Evolutionary conservation across 495 filamentous ascomycete genomes (phyloP), one percentile per base, ranked within the genome.

Genomic region (Hypoxylon rickii): DNA sequence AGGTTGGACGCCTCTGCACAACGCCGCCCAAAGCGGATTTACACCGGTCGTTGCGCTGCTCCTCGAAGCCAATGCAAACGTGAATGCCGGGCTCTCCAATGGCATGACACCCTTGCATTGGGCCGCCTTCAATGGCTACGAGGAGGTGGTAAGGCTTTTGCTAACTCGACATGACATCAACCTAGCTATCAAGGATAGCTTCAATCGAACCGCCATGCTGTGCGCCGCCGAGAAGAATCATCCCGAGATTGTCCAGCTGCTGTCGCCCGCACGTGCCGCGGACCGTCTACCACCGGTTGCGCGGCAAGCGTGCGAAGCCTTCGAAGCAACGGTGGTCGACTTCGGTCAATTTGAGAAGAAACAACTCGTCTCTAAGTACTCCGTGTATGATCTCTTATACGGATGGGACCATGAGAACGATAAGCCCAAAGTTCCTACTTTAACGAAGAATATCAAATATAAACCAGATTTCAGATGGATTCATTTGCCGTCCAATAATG

Each of bases 391-490:
- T 24, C 55, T 87, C 22, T 66, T 89, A 0, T 89, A 87, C 61
- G 86, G 80, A 6, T 74, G 77, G 34, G 84, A 87, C 54, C 37
- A 70, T 8, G 73, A 83, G 44, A 82, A 84, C 52, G 76, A 80
- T 44, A 80, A 76, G 51, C 75, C 76, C 8, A 77, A 76, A 21
- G 67, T 85, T 12, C 77, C 73, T 4, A 81, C 84, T 1, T 50
- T 84, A 1, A 78, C 80, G 0, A 77, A 73, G 26, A 77, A 85
- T 45, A 73, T 71, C 44, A 64, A 69, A 34, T 67, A 77, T 55
- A 76, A 75, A 5, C 77, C 79, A n/a, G 73, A 81, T 26, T 89
- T 87, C 54, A 72, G 86, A 18, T 89, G 86, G 86, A 86, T 89
- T 49, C 85, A 89, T 73, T 70, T 89, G 0, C 86, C 86, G 4